phyloP scores from a whole-genome alignment of 2,329 filamentous ascomycete species.

The Fonsecaea erecta region DNA sequence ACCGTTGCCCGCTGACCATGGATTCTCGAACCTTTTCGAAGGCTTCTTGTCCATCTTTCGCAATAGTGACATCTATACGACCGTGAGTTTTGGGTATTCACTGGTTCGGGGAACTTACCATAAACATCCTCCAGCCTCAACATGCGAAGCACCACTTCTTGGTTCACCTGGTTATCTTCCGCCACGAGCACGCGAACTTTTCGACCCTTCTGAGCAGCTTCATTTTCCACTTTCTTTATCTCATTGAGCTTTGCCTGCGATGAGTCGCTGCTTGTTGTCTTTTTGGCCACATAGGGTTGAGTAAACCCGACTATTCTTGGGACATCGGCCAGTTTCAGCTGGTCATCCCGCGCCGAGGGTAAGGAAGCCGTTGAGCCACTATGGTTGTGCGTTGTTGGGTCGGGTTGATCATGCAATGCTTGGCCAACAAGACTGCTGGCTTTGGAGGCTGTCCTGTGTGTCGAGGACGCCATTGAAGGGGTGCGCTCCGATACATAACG shows the following conservation, averaged over 20 bases:
- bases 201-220: conserved; percentile 58
- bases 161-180: conserved; percentile 72
- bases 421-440: conserved; percentile 35
- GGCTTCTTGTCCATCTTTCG: conserved; percentile 84
- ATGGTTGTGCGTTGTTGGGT: conserved; percentile 15
- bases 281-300: conserved; percentile 44
- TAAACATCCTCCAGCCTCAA: conserved; percentile 57
- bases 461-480: conserved; percentile 43
- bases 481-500: conserved; percentile 73
- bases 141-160: conserved; percentile 67
- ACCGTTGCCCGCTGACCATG: conserved; percentile 73
- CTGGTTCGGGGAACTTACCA: conserved; percentile 45
- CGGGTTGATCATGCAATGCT: conserved; percentile 24
- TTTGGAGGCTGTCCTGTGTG: conserved; percentile 30
- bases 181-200: conserved; percentile 84
- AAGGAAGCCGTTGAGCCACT: conserved; percentile 28
- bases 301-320: conserved; percentile 39
- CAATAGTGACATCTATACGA: conserved; percentile 78
- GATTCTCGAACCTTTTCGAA: conserved; percentile 82
- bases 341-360: conserved; percentile 19
- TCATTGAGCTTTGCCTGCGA: conserved; percentile 67
- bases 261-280: conserved; percentile 43
- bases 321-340: conserved; percentile 32
- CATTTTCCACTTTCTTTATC: conserved; percentile 68
- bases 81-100: conserved; percentile 62